Conservation (phyloP, 1,139 yeast species). For the Petasospora rhodanensis region DNA sequence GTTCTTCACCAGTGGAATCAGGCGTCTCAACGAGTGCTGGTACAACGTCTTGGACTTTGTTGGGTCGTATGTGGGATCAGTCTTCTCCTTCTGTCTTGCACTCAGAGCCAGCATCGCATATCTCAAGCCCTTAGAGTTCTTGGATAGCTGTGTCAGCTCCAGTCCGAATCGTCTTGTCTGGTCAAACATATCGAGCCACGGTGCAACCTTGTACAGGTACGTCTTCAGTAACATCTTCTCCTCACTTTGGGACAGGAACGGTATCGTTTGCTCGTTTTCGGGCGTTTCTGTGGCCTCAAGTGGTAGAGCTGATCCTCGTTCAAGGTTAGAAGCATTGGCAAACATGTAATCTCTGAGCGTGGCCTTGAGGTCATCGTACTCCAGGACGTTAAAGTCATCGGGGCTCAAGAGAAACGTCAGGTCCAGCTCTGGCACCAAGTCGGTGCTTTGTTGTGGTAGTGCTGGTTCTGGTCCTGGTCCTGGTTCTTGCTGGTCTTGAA, state of each 20-base stretch:
- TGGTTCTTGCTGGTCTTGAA: conserved; percentile 1
- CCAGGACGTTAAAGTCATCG: conserved; percentile 13
- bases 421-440: background rate
- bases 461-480: background rate
- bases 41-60: conserved; percentile 21
- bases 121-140: conserved; percentile 23
- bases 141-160: conserved; percentile 26
- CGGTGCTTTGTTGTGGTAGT: background rate
- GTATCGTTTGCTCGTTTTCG: conserved; percentile 2
- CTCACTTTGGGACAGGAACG: conserved; percentile 21
- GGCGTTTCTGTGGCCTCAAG: background rate
- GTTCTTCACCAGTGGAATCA: conserved; percentile 31
- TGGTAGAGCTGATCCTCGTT: conserved; percentile 7
- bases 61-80: conserved; percentile 14
- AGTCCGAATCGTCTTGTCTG: conserved; percentile 29
- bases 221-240: conserved; percentile 26
- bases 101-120: conserved; percentile 32
- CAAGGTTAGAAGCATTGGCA: conserved; percentile 26
- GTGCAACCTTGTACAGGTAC: conserved; percentile 32
- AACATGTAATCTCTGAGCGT: conserved; percentile 34
- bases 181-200: conserved; percentile 36
- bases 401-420: conserved; percentile 12
- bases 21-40: conserved; percentile 27
- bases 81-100: conserved; percentile 30
- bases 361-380: conserved; percentile 26